A percentile compares a stretch with the other conserved stretches of the same genome.
These are phyloP conservation scores for Myrmaecium sp. DNA, from an alignment of 2,329 filamentous ascomycete genomes.

Conservation along the genomic window DNA sequence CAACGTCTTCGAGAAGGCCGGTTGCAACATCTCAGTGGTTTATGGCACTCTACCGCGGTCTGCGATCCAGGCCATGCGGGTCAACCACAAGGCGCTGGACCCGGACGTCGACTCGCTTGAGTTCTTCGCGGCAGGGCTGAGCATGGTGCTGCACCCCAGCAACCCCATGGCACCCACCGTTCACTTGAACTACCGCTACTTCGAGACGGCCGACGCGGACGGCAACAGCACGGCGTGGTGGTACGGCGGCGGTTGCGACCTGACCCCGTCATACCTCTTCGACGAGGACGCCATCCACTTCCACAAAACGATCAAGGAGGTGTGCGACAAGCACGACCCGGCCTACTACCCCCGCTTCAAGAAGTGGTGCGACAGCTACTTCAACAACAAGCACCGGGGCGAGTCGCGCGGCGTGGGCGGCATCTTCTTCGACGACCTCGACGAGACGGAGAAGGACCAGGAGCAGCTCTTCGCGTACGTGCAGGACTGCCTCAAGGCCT, in stretches of 20 bases:
- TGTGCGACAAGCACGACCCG: constrained; percentile 85
- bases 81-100: constrained; percentile 77
- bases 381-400: constrained; percentile 77
- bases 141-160: constrained; percentile 78
- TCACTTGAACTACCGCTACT: constrained; percentile 96
- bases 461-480: constrained; percentile 84
- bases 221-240: constrained; percentile 81
- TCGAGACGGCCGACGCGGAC: constrained; percentile 79
- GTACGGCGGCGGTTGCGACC: constrained; percentile 90
- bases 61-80: constrained; percentile 81
- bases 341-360: constrained; percentile 90
- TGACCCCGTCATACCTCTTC: constrained; percentile 87
- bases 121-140: constrained; percentile 90
- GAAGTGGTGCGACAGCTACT: constrained; percentile 97
- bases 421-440: constrained; percentile 97
- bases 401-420: constrained; percentile 81
- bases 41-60: constrained; percentile 78
- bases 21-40: constrained; percentile 86
- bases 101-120: constrained; percentile 65
- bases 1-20: constrained; percentile 94
- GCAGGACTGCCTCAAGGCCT: constrained; percentile 68
- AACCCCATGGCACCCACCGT: constrained; percentile 98
- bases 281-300: constrained; percentile 96
- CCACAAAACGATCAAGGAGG: constrained; percentile 81
- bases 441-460: constrained; percentile 68